These are phyloP conservation scores for Gossypium herbaceum DNA, from an alignment of 345 rosid genomes.

Conservation along the genomic window DNA sequence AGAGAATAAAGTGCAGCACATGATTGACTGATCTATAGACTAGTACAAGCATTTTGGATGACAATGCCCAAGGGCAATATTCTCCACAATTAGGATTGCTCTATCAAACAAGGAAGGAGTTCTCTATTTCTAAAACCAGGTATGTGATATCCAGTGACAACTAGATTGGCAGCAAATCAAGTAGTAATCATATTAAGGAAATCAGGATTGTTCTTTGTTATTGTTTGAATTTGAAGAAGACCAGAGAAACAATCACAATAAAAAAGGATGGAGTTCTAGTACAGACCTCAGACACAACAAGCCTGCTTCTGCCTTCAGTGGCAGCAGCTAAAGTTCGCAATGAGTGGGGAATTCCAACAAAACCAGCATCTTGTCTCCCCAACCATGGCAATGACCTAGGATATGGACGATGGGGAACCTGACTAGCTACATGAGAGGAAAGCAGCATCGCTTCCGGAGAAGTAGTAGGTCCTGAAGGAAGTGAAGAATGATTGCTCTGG, in stretches of 20 bases:
- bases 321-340: constrained; percentile 50
- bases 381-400: constrained; percentile 50
- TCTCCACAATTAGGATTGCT: not conserved
- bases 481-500: constrained; percentile 35
- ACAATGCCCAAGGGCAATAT: not conserved
- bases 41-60: constrained; percentile 2
- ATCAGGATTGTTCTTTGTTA: constrained; percentile 21
- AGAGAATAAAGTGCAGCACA: not conserved
- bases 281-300: constrained; percentile 72
- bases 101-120: not conserved
- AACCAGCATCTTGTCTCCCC: constrained; percentile 64
- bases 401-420: constrained; percentile 37
- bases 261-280: constrained; percentile 10
- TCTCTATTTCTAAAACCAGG: not conserved
- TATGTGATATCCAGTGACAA: not conserved
- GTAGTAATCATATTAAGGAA: not conserved
- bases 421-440: constrained; percentile 50
- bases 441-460: constrained; percentile 38
- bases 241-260: not conserved
- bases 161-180: not conserved
- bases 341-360: constrained; percentile 47
- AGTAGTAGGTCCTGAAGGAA: constrained; percentile 35
- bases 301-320: constrained; percentile 72
- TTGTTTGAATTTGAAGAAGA: not conserved
- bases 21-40: not conserved